Percentiles rank a stretch among this genome's conserved stretches.
These are phyloP conservation scores for Leptographium radiaticola DNA, from an alignment of 2,329 filamentous ascomycete genomes.

Conservation along the genomic window DNA sequence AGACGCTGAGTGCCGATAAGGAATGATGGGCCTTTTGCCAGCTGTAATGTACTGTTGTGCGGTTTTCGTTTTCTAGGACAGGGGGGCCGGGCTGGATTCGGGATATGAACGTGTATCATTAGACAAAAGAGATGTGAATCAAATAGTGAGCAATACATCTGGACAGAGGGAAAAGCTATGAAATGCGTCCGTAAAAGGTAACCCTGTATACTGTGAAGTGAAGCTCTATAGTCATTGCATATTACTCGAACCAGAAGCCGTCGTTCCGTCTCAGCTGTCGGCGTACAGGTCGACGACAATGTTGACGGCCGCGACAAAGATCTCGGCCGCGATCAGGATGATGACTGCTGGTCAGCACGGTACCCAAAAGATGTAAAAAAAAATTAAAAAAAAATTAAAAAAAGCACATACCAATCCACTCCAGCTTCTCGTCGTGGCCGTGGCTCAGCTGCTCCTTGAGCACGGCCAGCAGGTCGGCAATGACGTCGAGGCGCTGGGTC, in stretches of 20 bases:
- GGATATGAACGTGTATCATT: slow-evolving; percentile 2
- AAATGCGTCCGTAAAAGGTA: neutral
- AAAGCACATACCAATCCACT: slow-evolving; percentile 67
- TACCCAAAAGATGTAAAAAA: slow-evolving; percentile 9
- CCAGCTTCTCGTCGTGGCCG: slow-evolving; percentile 77
- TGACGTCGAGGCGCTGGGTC: slow-evolving; percentile 83
- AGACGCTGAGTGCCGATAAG: slow-evolving; percentile 13
- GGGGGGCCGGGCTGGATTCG: neutral
- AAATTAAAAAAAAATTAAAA: neutral
- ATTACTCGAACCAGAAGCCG: too few species aligned
- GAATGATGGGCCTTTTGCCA: slow-evolving; percentile 3
- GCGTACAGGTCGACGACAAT: slow-evolving; percentile 91
- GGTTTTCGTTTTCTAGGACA: neutral
- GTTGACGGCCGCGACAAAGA: slow-evolving; percentile 83
- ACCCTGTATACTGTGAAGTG: too few species aligned
- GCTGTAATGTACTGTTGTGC: neutral
- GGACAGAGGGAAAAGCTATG: too few species aligned
- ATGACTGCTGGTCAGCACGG: slow-evolving; percentile 49
- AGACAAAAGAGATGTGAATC: neutral
- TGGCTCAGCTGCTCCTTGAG: slow-evolving; percentile 92
- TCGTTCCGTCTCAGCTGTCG: slow-evolving; percentile 5
- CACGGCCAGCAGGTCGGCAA: slow-evolving; percentile 83
- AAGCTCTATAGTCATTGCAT: too few species aligned
- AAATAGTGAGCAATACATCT: neutral
- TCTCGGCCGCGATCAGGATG: slow-evolving; percentile 88